phyloP scores from a whole-genome alignment of 345 rosid genomes.

The Murraya paniculata region DNA sequence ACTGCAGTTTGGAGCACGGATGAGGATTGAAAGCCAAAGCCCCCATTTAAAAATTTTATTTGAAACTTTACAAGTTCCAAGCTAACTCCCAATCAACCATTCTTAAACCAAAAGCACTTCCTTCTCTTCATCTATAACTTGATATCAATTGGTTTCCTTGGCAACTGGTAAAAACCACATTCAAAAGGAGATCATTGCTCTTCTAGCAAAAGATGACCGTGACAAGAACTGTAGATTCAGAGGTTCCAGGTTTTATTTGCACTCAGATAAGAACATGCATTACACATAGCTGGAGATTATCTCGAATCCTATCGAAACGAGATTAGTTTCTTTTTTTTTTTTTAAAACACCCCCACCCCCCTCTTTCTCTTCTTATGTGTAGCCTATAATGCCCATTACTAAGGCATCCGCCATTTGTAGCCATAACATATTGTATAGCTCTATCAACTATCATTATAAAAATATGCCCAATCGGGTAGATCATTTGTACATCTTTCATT shows the following conservation, averaged over 20 bases:
- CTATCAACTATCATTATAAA: background rate
- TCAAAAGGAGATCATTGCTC: background rate
- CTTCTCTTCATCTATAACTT: background rate
- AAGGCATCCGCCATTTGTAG: background rate
- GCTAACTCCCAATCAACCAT: slow-evolving; percentile 6
- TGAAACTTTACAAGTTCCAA: background rate
- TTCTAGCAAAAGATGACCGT: background rate
- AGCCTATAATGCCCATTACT: background rate
- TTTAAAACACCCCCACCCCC: too few relatives aligned
- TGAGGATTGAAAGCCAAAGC: background rate
- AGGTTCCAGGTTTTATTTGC: background rate
- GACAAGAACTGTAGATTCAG: background rate
- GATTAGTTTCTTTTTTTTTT: background rate
- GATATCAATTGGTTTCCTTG: background rate
- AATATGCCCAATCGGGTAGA: background rate
- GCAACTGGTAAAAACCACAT: background rate
- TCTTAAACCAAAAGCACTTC: slow-evolving; percentile 5
- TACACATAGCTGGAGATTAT: background rate
- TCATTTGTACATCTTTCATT: background rate
- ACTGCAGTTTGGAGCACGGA: background rate
- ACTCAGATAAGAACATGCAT: background rate
- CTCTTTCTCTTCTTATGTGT: background rate
- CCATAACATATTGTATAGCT: background rate
- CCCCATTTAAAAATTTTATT: background rate
- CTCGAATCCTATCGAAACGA: background rate